Base-by-base conservation (phyloP, 2,329 filamentous ascomycete species). In the Reticulascus tulasneorum region DNA sequence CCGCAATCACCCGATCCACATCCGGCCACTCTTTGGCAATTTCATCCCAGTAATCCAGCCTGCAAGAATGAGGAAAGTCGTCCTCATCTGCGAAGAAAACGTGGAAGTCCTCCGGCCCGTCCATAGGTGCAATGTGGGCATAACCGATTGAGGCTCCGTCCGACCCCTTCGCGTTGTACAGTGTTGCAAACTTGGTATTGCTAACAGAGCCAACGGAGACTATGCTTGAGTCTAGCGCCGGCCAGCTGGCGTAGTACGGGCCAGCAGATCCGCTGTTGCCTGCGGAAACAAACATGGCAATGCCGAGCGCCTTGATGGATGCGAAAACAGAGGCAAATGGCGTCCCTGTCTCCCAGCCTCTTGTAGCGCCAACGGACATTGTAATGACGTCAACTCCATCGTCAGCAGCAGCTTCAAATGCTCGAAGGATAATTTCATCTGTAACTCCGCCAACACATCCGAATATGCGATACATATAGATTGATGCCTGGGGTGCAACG, bases 401-500 rank as follows among this genome's bases (percentile, higher is more conserved):
- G 9, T 29, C 33, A 7, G 38, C 38, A 15, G 38, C 38, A 13
- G 22, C 37, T 12, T 37, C 29, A 15, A 40, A 29, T 7, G 34
- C 38, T 24, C 37, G 38, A 33, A 40, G 32, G 11, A 40, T 21
- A 15, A 38, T 37, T 10, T 40, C 38, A 15, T 40, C 34, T 5
- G 38, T 38, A 3, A 29, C 29, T 9, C 38, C 38, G 16, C 29
- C 38, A 13, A 15, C 29, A 8, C 38, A 40, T 2, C 29, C 34
- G 5, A 37, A 22, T 1, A 40, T 30, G 12, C 38, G 38, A 7
- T 58, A 58, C 4, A 47, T 47, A 17, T 47, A 45, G 7, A 58
- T 33, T 2, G 40, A 53, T 1, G 53, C 53, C 13, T 54, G 44
- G 4, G 55, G 55, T 7, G 54, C 54, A 15, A 58, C 54, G 20